A percentile compares a stretch with the other conserved stretches of the same genome.
phyloP scores from a whole-genome alignment of 2,329 filamentous ascomycete species.

The Cladosporium sp. region DNA sequence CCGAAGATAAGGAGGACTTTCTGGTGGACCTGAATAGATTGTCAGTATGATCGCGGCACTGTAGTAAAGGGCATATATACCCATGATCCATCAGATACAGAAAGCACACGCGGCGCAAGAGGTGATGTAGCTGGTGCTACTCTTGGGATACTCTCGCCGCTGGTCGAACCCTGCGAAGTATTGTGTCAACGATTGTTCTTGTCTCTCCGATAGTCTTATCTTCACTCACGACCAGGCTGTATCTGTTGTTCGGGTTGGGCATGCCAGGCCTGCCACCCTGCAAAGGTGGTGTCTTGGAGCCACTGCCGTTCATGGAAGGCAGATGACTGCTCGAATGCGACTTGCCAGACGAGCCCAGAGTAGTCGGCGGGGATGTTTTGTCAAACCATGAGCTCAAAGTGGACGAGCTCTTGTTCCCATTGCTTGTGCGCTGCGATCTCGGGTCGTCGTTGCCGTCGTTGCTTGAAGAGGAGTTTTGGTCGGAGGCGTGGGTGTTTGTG shows the following conservation, averaged over 20 bases:
- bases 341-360: constrained; percentile 57
- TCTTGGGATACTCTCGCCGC: constrained; percentile 33
- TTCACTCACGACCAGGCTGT: constrained; percentile 48
- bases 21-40: constrained; percentile 69
- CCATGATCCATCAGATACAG: constrained; percentile 77
- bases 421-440: constrained; percentile 40
- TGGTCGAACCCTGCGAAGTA: constrained; percentile 3
- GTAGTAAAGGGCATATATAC: constrained; percentile 46
- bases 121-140: constrained; percentile 53
- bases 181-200: constrained; percentile 1
- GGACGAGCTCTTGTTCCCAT: constrained; percentile 60
- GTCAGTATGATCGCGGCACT: constrained; percentile 13
- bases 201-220: background rate
- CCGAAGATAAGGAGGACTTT: constrained; percentile 81
- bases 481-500: constrained; percentile 45
- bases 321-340: constrained; percentile 56
- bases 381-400: constrained; percentile 58
- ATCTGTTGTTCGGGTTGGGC: constrained; percentile 44
- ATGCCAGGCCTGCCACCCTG: constrained; percentile 24
- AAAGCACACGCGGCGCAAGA: constrained; percentile 75
- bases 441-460: constrained; percentile 23
- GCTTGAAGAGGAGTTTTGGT: constrained; percentile 33
- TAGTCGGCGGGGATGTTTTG: constrained; percentile 70
- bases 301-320: constrained; percentile 49
- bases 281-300: constrained; percentile 36